phyloP scores from a whole-genome alignment of 129 eudicot genomes.

The Lactuca saligna region DNA sequence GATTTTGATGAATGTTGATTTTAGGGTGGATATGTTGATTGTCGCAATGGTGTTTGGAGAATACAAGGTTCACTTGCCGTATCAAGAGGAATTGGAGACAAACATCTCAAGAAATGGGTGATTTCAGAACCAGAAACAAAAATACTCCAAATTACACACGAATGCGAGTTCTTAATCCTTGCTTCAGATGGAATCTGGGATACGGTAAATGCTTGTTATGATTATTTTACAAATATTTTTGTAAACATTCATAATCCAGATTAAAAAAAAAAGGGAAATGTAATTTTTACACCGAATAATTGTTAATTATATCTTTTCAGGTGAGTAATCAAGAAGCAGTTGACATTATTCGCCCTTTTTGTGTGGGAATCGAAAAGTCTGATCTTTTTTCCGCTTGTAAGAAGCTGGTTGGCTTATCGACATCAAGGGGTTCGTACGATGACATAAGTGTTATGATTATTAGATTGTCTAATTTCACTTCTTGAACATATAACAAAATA shows the following conservation, averaged over 20 bases:
- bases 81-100: constrained; percentile 82
- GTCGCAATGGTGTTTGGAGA: constrained; percentile 84
- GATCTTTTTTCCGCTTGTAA: constrained; percentile 58
- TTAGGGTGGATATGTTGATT: constrained; percentile 90
- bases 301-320: constrained; percentile 34
- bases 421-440: constrained; percentile 68
- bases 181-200: constrained; percentile 99
- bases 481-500: constrained; percentile 7
- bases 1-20: constrained; percentile 6
- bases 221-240: too few species aligned
- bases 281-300: too few species aligned
- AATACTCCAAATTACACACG: constrained; percentile 43
- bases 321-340: constrained; percentile 89
- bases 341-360: constrained; percentile 54
- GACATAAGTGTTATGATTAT: constrained; percentile 77
- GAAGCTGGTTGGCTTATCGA: constrained; percentile 67
- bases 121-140: constrained; percentile 75
- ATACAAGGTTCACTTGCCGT: constrained; percentile 93
- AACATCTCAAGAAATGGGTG: constrained; percentile 73
- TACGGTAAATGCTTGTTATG: constrained; percentile 40
- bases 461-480: constrained; percentile 42
- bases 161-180: constrained; percentile 73
- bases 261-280: too few species aligned
- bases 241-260: too few species aligned
- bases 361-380: constrained; percentile 34